These are phyloP conservation scores for Bolboschoenoplectus hybrid DNA, from an alignment of 202 grass and related monocot genomes.

Conservation along the genomic window DNA sequence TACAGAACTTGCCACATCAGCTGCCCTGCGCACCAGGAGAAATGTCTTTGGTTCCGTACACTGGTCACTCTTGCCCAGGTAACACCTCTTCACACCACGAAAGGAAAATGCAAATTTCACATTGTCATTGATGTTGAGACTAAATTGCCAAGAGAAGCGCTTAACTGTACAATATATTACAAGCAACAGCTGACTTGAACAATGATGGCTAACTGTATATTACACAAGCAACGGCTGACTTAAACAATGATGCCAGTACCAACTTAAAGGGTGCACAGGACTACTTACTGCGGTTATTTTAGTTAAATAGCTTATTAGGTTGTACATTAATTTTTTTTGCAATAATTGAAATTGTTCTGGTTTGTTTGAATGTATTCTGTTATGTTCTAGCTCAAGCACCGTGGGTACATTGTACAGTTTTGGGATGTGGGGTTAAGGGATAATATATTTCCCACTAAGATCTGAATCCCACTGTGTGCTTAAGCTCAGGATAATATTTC, in stretches of 20 bases:
- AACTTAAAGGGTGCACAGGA: neutral
- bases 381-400: no score
- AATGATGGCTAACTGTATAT: neutral
- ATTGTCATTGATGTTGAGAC: neutral
- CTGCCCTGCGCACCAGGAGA: neutral
- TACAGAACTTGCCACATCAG: neutral
- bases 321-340: neutral
- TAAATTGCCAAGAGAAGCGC: neutral
- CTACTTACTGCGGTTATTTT: neutral
- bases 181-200: neutral
- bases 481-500: no score
- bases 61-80: neutral
- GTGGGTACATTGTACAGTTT: neutral
- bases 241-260: neutral
- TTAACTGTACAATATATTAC: neutral
- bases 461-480: no score
- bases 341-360: neutral
- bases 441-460: no score
- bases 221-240: neutral
- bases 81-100: neutral
- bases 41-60: neutral
- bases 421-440: no score
- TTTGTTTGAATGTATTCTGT: neutral
- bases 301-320: neutral
- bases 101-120: neutral